phyloP scores from a whole-genome alignment of 495 filamentous ascomycete genomes.

The Lepraria neglecta region DNA sequence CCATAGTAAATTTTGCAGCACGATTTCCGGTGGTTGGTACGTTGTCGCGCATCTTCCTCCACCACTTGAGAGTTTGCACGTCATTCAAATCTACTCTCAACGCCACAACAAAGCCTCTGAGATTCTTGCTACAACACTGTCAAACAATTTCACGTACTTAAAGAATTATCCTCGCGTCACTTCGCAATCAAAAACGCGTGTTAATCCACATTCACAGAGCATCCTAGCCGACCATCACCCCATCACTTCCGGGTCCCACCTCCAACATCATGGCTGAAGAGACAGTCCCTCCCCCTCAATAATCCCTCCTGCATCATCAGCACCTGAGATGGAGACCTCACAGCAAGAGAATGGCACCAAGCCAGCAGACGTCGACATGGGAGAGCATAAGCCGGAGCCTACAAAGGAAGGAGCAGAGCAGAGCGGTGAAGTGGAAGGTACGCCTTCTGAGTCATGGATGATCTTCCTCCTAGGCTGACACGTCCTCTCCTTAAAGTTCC shows the following conservation, averaged over 20 bases:
- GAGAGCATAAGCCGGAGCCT: neutral
- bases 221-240: constrained; percentile 7
- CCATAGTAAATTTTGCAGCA: constrained; percentile 11
- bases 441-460: neutral
- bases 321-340: constrained; percentile 4
- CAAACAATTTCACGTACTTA: neutral
- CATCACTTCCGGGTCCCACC: neutral
- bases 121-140: neutral
- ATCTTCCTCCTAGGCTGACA: neutral
- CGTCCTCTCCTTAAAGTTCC: constrained; percentile 4
- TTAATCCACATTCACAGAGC: constrained; percentile 1
- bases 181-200: constrained; percentile 17
- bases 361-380: neutral
- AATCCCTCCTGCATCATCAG: neutral
- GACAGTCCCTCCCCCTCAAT: neutral
- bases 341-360: constrained; percentile 9
- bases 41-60: constrained; percentile 13
- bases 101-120: constrained; percentile 1
- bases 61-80: constrained; percentile 7
- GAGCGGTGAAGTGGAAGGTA: constrained; percentile 7
- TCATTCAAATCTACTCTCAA: constrained; percentile 5
- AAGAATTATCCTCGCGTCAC: constrained; percentile 2
- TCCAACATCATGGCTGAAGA: constrained; percentile 16
- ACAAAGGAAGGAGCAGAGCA: constrained; percentile 16
- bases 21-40: constrained; percentile 12